Conservation (phyloP, 306 rosid species). For the Trifolium subterraneum region DNA sequence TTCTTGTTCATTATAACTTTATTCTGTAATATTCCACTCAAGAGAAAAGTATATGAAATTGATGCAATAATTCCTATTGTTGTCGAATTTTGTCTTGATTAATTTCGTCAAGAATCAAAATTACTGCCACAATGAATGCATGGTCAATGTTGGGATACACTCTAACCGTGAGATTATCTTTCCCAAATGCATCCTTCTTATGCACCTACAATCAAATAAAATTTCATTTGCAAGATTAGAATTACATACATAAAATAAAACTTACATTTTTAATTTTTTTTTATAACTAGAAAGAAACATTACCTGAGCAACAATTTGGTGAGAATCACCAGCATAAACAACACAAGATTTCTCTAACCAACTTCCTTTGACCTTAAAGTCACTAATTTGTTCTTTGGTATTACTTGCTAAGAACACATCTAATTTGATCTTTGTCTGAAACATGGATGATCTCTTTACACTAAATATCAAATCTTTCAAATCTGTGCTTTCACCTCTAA, state of each 20-base stretch:
- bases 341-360: slow-evolving; percentile 61
- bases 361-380: slow-evolving; percentile 60
- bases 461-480: slow-evolving; percentile 42
- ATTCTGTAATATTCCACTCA: not conserved
- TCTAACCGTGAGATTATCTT: slow-evolving; percentile 9
- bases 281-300: not conserved
- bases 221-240: slow-evolving; percentile 10
- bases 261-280: too few relatives aligned
- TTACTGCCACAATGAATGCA: slow-evolving; percentile 12
- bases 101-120: slow-evolving; percentile 24
- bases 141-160: slow-evolving; percentile 24
- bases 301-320: slow-evolving; percentile 26
- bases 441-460: slow-evolving; percentile 48
- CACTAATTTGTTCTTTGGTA: slow-evolving; percentile 53
- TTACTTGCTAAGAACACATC: slow-evolving; percentile 68
- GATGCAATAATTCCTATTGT: not conserved
- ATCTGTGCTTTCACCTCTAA: slow-evolving; percentile 37
- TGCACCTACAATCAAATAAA: slow-evolving; percentile 27
- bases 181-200: slow-evolving; percentile 1
- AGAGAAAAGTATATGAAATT: not conserved
- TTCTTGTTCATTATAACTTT: too few relatives aligned
- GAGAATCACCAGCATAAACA: slow-evolving; percentile 58
- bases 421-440: slow-evolving; percentile 60
- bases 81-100: slow-evolving; percentile 5
- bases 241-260: not conserved